These are phyloP conservation scores for Citrullus colocynthis DNA, from an alignment of 306 rosid genomes.

Conservation along the genomic window DNA sequence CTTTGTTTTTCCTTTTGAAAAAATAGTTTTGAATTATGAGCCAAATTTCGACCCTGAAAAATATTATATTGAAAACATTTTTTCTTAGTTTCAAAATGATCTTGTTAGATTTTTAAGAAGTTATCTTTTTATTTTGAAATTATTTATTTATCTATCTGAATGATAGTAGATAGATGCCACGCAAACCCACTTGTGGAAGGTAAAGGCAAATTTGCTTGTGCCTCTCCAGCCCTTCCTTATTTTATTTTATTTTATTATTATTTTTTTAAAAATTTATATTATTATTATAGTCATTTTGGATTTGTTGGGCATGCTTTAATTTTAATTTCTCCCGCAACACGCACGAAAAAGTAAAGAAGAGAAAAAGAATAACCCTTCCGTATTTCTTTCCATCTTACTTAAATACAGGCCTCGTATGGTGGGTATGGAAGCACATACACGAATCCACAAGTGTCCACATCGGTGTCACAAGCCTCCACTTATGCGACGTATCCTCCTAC, in stretches of 20 bases:
- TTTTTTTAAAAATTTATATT: too few relatives aligned
- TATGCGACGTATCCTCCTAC: constrained; percentile 76
- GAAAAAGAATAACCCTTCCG: not conserved
- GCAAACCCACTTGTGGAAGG: not conserved
- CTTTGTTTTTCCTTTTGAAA: too few relatives aligned
- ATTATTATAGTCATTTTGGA: not conserved
- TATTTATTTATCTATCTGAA: not conserved
- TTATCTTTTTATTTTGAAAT: too few relatives aligned
- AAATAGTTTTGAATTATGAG: too few relatives aligned
- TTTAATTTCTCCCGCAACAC: not conserved
- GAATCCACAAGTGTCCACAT: constrained; percentile 42
- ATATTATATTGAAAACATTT: too few relatives aligned
- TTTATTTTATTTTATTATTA: too few relatives aligned
- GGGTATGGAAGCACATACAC: constrained; percentile 63
- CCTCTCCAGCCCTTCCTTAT: not conserved
- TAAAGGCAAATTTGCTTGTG: not conserved
- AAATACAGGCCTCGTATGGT: constrained; percentile 61
- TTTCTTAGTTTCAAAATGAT: too few relatives aligned
- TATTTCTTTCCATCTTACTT: constrained; percentile 9
- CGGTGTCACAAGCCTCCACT: constrained; percentile 53
- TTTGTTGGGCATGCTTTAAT: not conserved
- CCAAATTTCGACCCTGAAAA: too few relatives aligned
- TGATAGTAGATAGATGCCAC: not conserved
- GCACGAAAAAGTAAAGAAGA: not conserved
- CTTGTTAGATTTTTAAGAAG: too few relatives aligned